Base-by-base conservation (phyloP, 164 flowering plant species). In the Vitis labrusca region DNA sequence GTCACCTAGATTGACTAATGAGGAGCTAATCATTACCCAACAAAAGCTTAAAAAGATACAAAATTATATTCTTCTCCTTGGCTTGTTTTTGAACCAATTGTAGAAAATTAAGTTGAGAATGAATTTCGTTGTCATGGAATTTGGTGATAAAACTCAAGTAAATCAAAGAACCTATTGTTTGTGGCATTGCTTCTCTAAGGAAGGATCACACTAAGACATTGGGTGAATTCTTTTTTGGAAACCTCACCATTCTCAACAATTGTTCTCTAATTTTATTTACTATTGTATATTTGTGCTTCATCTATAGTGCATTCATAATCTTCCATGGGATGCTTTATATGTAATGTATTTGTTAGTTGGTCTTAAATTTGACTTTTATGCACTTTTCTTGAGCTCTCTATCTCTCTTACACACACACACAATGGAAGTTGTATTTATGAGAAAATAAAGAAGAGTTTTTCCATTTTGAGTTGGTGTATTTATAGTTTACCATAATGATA, bases 151-250 rank as follows among this genome's bases (percentile, higher is more conserved):
- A 58, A 55, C 48, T 56, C 30, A 37, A 78, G 73, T 94, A 94
- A 97, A 82, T 94, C 64, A 79, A 86, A 76, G 77, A 83, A 63
- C 98, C 98, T 65, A 73, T 87, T 75, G 98, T 89, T 10, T 91
- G 98, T 79, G 98, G 97, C 61, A 80, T 94, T 59, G 60, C 93
- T 71, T 89, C 98, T 16, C 74, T 92, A 30, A 97, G 98, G 37
- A 84, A 85, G 91, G 98, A 94, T 82, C 97, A 94, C 74, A 87
- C 75, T 66, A 97, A 92, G 70, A 49, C 73, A 50, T 76, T 92
- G 67, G 98, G 97, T 89, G 61, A 2, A 71, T 69, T 47, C 17
- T 60, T 29, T 73, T 68, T 37, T 70, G 7, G 56, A 9, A 54
- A 44, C 9, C 9, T 59, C n/a, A 8, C 65, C n/a, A 8, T 63